Conservation (phyloP, 2,329 filamentous ascomycete genomes). For the Meredithiella fracta region DNA sequence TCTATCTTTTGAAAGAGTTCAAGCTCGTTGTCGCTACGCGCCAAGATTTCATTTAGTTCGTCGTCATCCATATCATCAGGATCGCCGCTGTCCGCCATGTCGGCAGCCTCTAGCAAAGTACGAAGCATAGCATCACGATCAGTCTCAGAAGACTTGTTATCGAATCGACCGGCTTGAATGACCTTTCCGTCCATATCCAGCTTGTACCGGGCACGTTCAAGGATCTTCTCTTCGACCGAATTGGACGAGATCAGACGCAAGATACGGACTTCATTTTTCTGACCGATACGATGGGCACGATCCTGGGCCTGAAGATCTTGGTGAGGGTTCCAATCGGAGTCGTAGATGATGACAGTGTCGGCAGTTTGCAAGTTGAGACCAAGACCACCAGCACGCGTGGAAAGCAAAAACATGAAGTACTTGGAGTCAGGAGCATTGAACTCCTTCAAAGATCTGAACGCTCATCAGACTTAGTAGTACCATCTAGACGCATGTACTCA, state of each 20-base stretch:
- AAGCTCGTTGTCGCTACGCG: slow-evolving; percentile 70
- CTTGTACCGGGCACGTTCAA: slow-evolving; percentile 93
- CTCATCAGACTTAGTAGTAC: slow-evolving; percentile 94
- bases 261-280: slow-evolving; percentile 98
- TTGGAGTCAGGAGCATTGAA: slow-evolving; percentile 85
- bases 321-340: slow-evolving; percentile 98
- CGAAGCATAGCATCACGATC: slow-evolving; percentile 94
- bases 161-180: slow-evolving; percentile 97
- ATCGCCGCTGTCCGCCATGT: slow-evolving; percentile 50
- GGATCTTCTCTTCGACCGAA: slow-evolving; percentile 95
- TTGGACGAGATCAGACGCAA: slow-evolving; percentile 89
- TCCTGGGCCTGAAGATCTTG: slow-evolving; percentile 98
- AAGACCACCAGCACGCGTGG: slow-evolving; percentile 91
- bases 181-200: slow-evolving; percentile 99
- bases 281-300: slow-evolving; percentile 98
- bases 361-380: slow-evolving; percentile 95
- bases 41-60: slow-evolving; percentile 86
- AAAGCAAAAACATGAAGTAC: slow-evolving; percentile 97
- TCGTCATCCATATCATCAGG: slow-evolving; percentile 98
- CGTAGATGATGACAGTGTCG: slow-evolving; percentile 98
- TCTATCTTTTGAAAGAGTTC: slow-evolving; percentile 68
- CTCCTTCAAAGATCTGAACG: slow-evolving; percentile 73
- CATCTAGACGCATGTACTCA: slow-evolving; percentile 81
- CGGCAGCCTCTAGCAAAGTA: slow-evolving; percentile 75
- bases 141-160: slow-evolving; percentile 97